These are phyloP conservation scores for Mycena vitilis DNA, from an alignment of 768 basidiomycete genomes.

Conservation along the genomic window DNA sequence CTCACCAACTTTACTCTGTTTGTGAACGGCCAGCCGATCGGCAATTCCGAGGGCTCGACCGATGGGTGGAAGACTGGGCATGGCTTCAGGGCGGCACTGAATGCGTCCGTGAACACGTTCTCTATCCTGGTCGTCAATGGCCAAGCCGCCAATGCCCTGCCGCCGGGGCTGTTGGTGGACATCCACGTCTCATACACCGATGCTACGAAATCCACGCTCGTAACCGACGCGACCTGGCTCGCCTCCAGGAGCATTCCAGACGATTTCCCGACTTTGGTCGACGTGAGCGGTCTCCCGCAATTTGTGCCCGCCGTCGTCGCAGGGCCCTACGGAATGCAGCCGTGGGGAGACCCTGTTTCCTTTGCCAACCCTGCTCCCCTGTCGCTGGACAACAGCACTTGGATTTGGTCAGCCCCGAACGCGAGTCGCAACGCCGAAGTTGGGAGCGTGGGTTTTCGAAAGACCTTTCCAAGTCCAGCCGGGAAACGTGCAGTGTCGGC, in stretches of 20 bases:
- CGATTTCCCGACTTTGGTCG: constrained; percentile 6
- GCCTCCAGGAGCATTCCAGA: constrained; percentile 16
- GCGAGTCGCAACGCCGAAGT: not conserved
- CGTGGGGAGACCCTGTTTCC: constrained; percentile 20
- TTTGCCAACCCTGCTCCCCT: not conserved
- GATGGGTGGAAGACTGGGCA: constrained; percentile 25
- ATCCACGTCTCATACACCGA: constrained; percentile 17
- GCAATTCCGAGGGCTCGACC: not conserved
- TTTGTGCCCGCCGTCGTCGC: constrained; percentile 5
- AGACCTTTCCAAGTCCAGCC: constrained; percentile 4
- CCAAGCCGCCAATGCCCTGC: not conserved
- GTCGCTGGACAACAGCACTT: constrained; percentile 9
- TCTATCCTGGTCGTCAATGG: constrained; percentile 17
- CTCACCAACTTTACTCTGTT: constrained; percentile 20
- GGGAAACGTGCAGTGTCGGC: constrained; percentile 26
- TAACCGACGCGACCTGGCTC: constrained; percentile 27
- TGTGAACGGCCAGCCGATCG: constrained; percentile 30
- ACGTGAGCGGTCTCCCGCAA: constrained; percentile 1
- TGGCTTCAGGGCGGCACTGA: constrained; percentile 22
- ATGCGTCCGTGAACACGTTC: constrained; percentile 20
- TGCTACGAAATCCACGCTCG: constrained; percentile 4
- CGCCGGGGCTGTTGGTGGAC: constrained; percentile 26
- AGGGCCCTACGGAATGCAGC: constrained; percentile 3
- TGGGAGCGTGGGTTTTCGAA: constrained; percentile 23
- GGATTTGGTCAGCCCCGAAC: constrained; percentile 26